A percentile compares a stretch with the other conserved stretches of the same genome.
Conservation (phyloP, 345 rosid genomes). For the Rhizophora mangle region DNA sequence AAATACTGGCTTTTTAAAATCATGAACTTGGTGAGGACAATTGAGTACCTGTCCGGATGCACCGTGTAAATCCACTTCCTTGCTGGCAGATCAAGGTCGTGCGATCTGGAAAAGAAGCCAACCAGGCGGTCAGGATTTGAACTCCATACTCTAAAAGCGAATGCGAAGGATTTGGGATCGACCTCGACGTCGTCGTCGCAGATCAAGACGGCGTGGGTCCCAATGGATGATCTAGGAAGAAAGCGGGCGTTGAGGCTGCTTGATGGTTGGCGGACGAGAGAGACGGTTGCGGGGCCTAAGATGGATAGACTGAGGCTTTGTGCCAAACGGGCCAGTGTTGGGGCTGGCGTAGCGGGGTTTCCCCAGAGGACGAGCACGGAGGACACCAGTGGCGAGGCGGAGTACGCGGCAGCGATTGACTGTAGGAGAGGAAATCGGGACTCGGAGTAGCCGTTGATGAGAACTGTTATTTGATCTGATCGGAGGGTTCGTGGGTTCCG, state of each 20-base stretch:
- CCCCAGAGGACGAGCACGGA: slow-evolving; percentile 66
- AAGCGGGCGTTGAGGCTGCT: slow-evolving; percentile 67
- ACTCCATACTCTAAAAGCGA: slow-evolving; percentile 57
- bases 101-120: slow-evolving; percentile 62
- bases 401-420: slow-evolving; percentile 49
- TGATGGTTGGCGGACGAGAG: slow-evolving; percentile 47
- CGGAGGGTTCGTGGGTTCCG: slow-evolving; percentile 41
- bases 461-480: slow-evolving; percentile 60
- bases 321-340: slow-evolving; percentile 36
- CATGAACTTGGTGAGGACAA: slow-evolving; percentile 69
- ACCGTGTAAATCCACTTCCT: slow-evolving; percentile 73
- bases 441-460: slow-evolving; percentile 72
- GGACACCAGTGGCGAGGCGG: slow-evolving; percentile 50
- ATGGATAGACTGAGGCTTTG: slow-evolving; percentile 47
- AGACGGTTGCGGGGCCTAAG: slow-evolving; percentile 47
- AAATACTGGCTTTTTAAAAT: slow-evolving; percentile 50
- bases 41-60: slow-evolving; percentile 64
- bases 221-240: slow-evolving; percentile 45
- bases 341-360: slow-evolving; percentile 48
- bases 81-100: slow-evolving; percentile 43
- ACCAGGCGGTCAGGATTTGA: slow-evolving; percentile 46
- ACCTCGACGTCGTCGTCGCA: slow-evolving; percentile 72
- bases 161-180: slow-evolving; percentile 43
- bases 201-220: slow-evolving; percentile 52
- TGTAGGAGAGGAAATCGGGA: slow-evolving; percentile 59